These are phyloP conservation scores for Fusarium heterosporum DNA, from an alignment of 2,329 filamentous ascomycete species.

Conservation along the genomic window DNA sequence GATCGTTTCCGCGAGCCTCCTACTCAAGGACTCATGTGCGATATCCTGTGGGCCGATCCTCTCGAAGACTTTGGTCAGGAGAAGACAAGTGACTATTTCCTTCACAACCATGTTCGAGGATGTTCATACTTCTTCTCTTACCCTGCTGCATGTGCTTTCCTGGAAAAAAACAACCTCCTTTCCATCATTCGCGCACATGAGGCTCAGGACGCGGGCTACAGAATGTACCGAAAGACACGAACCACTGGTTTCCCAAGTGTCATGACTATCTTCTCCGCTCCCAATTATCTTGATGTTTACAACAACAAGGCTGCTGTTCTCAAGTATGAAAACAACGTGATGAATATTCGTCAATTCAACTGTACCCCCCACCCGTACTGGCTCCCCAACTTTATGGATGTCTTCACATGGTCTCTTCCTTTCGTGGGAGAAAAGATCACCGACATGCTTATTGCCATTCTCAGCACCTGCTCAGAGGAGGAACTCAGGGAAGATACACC, in stretches of 20 bases:
- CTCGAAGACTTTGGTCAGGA: conserved; percentile 99
- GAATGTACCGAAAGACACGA: conserved; percentile 98
- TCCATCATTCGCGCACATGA: conserved; percentile 98
- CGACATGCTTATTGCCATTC: conserved; percentile 98
- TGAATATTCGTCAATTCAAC: conserved; percentile 99
- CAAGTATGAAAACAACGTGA: conserved; percentile 99
- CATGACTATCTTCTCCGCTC: conserved; percentile 99
- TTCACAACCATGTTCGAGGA: conserved; percentile 97
- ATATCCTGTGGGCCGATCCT: conserved; percentile 98
- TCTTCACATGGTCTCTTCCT: conserved; percentile 99
- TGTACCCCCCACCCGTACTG: conserved; percentile 99
- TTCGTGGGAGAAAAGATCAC: conserved; percentile 99
- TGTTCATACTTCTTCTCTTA: conserved; percentile 99
- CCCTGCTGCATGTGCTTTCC: conserved; percentile 93
- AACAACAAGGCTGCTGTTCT: conserved; percentile 99
- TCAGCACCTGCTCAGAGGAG: conserved; percentile 99
- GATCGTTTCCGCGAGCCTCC: conserved; percentile 98
- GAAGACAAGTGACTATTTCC: conserved; percentile 96
- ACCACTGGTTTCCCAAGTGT: conserved; percentile 99
- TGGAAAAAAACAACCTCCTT: conserved; percentile 98
- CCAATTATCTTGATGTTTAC: conserved; percentile 98
- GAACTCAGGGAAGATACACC: conserved; percentile 90
- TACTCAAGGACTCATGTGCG: conserved; percentile 98
- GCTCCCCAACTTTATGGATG: conserved; percentile 99
- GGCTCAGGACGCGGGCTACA: conserved; percentile 96